Base-by-base conservation (phyloP, 2,329 filamentous ascomycete species). In the Ophiocordyceps camponoti-leonardi region DNA sequence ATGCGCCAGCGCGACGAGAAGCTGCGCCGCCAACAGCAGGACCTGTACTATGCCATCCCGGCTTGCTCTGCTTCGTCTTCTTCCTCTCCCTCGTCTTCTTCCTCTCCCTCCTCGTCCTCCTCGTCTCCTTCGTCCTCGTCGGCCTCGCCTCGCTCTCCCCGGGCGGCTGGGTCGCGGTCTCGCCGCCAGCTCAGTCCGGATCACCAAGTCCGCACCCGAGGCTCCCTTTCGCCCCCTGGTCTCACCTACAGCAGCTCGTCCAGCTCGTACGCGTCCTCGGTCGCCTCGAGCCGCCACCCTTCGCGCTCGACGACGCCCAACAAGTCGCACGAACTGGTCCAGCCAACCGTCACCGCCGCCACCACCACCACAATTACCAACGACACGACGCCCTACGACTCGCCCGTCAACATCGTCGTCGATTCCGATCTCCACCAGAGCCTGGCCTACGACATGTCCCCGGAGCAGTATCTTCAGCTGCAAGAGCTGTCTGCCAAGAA, bases 391-490 rank as follows among this genome's bases (percentile, higher is more conserved):
- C 56, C 72, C 5, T 71, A 71, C 54, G 68, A 70, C 48, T 71
- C 71, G 40, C 70, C 70, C 0, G 62, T 71, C 30, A 62, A 72
- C 54, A 59, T n/a, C n/a, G n/a, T 72, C 43, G 58, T 68, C 42
- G 39, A 54, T 57, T 18, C 54, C 30, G 23, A 12, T 58, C 20
- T 53, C 54, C 50, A 52, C 53, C 55, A 59, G 45, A 58, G 69
- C 50, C 67, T 76, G 5, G 70, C 73, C 6, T 77, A 75, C 58
- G 73, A 77, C 60, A 72, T 75, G 52, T 67, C 66, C 49, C 54
- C 62, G 31, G 71, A 76, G 23, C 68, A 75, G 48, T 65, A 75
- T 48, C 65, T 67, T 49, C 65, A 68, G 47, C 56, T 73, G 41
- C 67, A 73, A 49, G 66, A 72, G 43, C 64, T 60, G 39, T 58